Percentiles rank a stretch among this genome's conserved stretches.
phyloP scores from a whole-genome alignment of 2,329 filamentous ascomycete species.

The Malbranchea cinnamomea region DNA sequence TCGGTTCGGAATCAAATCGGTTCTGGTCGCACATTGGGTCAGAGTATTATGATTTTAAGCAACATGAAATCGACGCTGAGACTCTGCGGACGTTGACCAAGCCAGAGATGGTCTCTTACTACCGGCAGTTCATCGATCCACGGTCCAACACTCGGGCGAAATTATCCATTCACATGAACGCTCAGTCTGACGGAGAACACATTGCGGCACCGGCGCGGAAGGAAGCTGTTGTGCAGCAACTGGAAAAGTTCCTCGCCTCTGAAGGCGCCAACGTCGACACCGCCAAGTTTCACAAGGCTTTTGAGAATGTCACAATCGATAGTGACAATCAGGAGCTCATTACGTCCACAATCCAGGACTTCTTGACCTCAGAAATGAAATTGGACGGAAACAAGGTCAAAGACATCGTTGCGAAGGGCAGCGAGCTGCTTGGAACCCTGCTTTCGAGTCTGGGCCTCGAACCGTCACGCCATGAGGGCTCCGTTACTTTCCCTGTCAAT shows the following conservation, averaged over 20 bases:
- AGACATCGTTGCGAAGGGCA: slow-evolving; percentile 35
- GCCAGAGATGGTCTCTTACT: slow-evolving; percentile 66
- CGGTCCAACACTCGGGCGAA: slow-evolving; percentile 63
- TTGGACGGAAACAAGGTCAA: slow-evolving; percentile 36
- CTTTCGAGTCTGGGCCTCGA: slow-evolving; percentile 33
- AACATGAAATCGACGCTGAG: slow-evolving; percentile 63
- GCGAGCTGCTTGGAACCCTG: slow-evolving; percentile 33
- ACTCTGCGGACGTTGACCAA: slow-evolving; percentile 63
- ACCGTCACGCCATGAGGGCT: slow-evolving; percentile 20
- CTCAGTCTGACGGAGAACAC: slow-evolving; percentile 45
- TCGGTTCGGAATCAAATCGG: slow-evolving; percentile 66
- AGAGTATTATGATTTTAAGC: slow-evolving; percentile 81
- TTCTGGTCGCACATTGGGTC: slow-evolving; percentile 75
- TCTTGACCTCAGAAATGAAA: slow-evolving; percentile 35
- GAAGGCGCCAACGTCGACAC: slow-evolving; percentile 31
- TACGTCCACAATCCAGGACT: slow-evolving; percentile 34
- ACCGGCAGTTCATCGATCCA: slow-evolving; percentile 58
- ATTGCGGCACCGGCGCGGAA: slow-evolving; percentile 14
- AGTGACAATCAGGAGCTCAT: slow-evolving; percentile 35
- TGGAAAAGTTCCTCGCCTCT: slow-evolving; percentile 33
- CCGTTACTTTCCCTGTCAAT: slow-evolving; percentile 18
- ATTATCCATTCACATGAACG: slow-evolving; percentile 66
- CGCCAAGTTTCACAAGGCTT: slow-evolving; percentile 26
- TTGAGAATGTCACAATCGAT: slow-evolving; percentile 33
- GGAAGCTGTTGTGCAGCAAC: slow-evolving; percentile 25